Evolutionary conservation across 2,329 filamentous ascomycete species (phyloP), one percentile per base, ranked within the genome.

Genomic region (Paradendryphiella salina): DNA sequence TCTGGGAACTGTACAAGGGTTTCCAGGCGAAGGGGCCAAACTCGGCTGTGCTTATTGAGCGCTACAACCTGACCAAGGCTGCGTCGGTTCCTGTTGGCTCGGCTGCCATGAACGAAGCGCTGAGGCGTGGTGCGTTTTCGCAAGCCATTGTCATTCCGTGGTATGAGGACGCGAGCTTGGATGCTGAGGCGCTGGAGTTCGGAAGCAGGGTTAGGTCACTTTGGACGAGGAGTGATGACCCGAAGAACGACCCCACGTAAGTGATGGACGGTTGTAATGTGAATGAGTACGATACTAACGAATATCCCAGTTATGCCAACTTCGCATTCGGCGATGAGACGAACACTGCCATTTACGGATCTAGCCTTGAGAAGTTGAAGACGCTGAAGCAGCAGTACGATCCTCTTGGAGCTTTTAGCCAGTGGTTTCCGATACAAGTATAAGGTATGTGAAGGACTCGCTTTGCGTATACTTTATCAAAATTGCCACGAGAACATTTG

Each of bases 81-180:
- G 50, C 46, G 42, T 67, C 54, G 1, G 50, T 39, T n/a, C 54
- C 63, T 3, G 38, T 37, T 1, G 45, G 55, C 29, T 49, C 54
- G 15, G 42, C 47, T 9, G 55, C 75, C 5, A 68, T 71, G 43
- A 70, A 74, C 7, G 67, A 67, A 14, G 47, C 49, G 15, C 54
- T 61, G 6, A 45, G 59, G 8, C 64, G 70, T 1, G 60, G 69
- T 17, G 64, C 72, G 33, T 70, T 73, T 38, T 71, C 69, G 14
- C 63, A 77, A 48, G 70, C 70, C 0, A 63, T 76, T 32, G 66
- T 70, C 0, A 72, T 76, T 11, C 70, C 75, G 0, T 77, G 74
- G 75, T 76, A 77, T 37, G 59, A 57, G 1, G 70, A 75, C 46
- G 51, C 64, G 0, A 54, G 56, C 3, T 56, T 77, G 2, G 75